Conservation (phyloP, 495 filamentous ascomycete genomes). For the Trichoderma parareesei region DNA sequence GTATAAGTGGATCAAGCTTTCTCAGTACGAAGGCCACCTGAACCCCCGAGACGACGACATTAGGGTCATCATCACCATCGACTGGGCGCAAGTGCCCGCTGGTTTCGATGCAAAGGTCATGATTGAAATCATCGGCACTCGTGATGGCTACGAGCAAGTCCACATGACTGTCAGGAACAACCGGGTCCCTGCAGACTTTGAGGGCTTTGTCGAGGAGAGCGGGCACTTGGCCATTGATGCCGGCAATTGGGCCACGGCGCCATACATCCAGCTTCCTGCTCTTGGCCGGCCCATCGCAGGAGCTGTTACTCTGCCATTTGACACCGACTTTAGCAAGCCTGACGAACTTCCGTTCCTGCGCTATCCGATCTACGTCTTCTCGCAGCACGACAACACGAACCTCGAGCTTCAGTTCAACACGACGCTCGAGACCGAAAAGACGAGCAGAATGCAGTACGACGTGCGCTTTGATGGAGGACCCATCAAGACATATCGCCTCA, state of each 20-base stretch:
- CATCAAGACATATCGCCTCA: slow-evolving; percentile 5
- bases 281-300: not conserved
- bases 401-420: slow-evolving; percentile 9
- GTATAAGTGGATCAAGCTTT: not conserved
- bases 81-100: not conserved
- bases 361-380: slow-evolving; percentile 1
- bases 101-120: not conserved
- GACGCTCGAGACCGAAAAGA: slow-evolving; percentile 1
- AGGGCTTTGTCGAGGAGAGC: not conserved
- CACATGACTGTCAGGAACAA: slow-evolving; percentile 1
- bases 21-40: not conserved
- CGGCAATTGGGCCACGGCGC: not conserved
- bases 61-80: not conserved
- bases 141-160: slow-evolving; percentile 2
- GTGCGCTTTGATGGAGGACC: slow-evolving; percentile 4
- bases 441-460: slow-evolving; percentile 4
- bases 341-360: not conserved
- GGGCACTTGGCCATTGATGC: slow-evolving; percentile 3
- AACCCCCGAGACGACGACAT: slow-evolving; percentile 5
- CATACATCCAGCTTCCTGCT: slow-evolving; percentile 7
- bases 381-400: not conserved
- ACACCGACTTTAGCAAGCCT: slow-evolving; percentile 8
- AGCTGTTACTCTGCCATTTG: not conserved
- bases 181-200: not conserved
- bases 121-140: not conserved